Conservation (phyloP, 208 protist species). For the Crithidia mellificae region DNA sequence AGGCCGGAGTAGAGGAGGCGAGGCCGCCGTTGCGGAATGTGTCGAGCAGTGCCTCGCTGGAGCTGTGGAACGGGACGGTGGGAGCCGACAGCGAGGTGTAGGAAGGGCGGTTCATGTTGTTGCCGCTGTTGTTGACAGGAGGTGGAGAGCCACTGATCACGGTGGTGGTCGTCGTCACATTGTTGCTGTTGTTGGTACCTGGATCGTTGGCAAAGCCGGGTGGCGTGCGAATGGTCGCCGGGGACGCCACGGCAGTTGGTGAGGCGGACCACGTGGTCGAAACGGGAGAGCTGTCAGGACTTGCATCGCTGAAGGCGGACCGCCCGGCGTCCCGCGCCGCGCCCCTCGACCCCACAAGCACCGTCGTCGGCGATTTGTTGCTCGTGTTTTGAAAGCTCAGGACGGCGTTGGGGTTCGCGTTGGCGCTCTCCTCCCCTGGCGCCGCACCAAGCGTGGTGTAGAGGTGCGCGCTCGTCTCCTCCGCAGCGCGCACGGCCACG, state of each 20-base stretch:
- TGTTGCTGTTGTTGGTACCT: background rate
- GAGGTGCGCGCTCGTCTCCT: conserved; percentile 19
- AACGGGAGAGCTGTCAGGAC: background rate
- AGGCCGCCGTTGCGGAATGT: conserved; percentile 15
- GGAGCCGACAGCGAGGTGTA: conserved; percentile 8
- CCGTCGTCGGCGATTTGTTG: background rate
- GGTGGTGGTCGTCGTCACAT: background rate
- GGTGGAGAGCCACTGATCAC: background rate
- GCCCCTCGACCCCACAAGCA: background rate
- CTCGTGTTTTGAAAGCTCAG: too few species aligned
- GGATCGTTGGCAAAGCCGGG: background rate
- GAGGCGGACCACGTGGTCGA: background rate
- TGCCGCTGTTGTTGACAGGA: background rate
- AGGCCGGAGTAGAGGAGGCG: conserved; percentile 1
- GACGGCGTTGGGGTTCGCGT: too few species aligned
- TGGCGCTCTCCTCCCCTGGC: background rate
- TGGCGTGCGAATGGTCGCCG: background rate
- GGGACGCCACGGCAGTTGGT: background rate
- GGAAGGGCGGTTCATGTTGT: background rate
- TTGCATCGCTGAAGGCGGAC: background rate
- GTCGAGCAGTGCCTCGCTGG: conserved; percentile 11
- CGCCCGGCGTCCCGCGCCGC: background rate
- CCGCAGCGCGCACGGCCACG: conserved; percentile 28
- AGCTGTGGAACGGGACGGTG: background rate
- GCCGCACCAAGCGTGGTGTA: background rate